Percentiles rank a stretch among this genome's conserved stretches.
Conservation (phyloP, 2,329 filamentous ascomycete genomes). For the Trichoderma aggressivum region DNA sequence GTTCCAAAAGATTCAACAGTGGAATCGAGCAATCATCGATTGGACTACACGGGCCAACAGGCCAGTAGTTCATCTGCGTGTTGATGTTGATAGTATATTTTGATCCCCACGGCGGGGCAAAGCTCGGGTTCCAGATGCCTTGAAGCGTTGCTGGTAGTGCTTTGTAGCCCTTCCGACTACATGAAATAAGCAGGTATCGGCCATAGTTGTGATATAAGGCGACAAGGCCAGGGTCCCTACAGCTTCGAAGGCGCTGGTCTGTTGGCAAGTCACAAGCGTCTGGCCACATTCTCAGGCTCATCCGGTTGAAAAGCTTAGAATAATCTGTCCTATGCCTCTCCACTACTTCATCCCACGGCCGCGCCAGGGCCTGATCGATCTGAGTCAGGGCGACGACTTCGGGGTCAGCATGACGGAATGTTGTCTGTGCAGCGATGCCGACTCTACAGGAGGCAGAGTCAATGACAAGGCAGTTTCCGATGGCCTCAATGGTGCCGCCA, state of each 20-base stretch:
- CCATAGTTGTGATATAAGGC: background rate
- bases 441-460: background rate
- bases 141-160: background rate
- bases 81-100: background rate
- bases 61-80: background rate
- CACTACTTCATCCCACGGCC: background rate
- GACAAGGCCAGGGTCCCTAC: background rate
- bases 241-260: background rate
- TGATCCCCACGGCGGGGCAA: background rate
- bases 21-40: background rate
- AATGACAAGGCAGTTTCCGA: background rate
- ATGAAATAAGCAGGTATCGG: background rate
- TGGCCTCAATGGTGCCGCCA: background rate
- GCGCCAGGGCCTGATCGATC: background rate
- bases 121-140: background rate
- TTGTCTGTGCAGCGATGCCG: background rate
- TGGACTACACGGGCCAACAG: background rate
- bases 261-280: background rate
- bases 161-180: background rate
- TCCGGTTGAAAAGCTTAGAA: background rate
- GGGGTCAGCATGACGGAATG: background rate
- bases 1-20: background rate
- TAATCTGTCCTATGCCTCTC: background rate
- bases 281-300: background rate
- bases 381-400: background rate